Evolutionary conservation across 228 moss, liverwort and hornwort species (phyloP).

Genomic region (Sphagnum magellanicum): DNA sequence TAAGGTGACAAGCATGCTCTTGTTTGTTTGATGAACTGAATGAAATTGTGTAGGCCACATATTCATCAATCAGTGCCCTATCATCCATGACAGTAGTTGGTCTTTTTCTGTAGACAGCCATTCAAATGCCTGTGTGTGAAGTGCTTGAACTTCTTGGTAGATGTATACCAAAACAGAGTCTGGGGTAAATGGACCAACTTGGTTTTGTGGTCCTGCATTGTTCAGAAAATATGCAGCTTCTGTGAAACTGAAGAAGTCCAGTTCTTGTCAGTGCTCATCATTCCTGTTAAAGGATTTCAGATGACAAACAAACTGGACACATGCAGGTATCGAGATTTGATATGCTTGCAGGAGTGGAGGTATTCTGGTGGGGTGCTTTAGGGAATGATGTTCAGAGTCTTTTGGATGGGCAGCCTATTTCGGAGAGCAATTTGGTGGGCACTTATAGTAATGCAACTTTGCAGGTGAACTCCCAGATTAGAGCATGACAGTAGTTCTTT

Average conservation of each 20-base stretch:
- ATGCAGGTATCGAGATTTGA: conserved; percentile 82
- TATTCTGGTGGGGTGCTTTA: conserved; percentile 89
- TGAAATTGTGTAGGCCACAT: no score
- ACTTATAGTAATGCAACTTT: conserved; percentile 54
- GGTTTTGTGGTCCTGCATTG: not conserved
- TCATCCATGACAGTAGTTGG: no score
- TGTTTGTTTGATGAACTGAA: no score
- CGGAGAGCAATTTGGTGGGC: conserved; percentile 43
- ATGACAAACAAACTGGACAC: not conserved
- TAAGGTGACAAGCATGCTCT: no score
- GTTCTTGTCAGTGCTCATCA: not conserved
- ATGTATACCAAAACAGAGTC: not conserved
- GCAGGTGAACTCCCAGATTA: conserved; percentile 3
- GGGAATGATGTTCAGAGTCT: conserved; percentile 76
- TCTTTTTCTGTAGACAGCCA: no score
- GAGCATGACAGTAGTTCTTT: no score
- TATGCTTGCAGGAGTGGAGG: conserved; percentile 83
- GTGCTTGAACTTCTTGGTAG: not conserved
- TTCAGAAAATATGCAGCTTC: not conserved
- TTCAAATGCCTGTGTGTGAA: no score
- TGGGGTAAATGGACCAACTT: not conserved
- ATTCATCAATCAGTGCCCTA: no score
- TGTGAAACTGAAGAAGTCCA: no score
- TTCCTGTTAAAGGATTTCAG: not conserved
- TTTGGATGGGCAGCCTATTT: conserved; percentile 64